These are phyloP conservation scores for Coprinopsis sp. DNA, from an alignment of 768 basidiomycete species.

Conservation along the genomic window DNA sequence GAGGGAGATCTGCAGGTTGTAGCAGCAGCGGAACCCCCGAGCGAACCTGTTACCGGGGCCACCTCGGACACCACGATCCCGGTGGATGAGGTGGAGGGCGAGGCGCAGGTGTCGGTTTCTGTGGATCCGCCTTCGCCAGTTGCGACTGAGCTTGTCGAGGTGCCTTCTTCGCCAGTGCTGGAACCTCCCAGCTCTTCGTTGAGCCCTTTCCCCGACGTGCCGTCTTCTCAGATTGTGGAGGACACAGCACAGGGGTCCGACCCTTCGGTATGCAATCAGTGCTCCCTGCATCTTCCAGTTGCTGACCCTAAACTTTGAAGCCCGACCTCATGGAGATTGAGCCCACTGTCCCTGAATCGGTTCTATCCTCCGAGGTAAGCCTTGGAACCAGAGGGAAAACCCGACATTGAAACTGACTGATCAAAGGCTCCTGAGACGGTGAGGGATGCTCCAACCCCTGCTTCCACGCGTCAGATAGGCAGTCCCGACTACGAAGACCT, in stretches of 20 bases:
- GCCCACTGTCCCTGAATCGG: too few species aligned
- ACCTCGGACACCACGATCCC: background rate
- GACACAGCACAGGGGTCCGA: too few species aligned
- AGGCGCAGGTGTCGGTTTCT: background rate
- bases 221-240: conserved; percentile 9
- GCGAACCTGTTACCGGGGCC: too few species aligned
- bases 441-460: background rate
- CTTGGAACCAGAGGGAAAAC: too few species aligned
- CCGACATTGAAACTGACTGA: too few species aligned
- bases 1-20: background rate
- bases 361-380: too few species aligned
- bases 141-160: conserved; percentile 10
- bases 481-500: conserved; percentile 1
- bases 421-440: too few species aligned
- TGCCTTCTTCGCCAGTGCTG: conserved; percentile 17
- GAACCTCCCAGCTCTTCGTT: conserved; percentile 24
- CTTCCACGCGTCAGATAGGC: background rate
- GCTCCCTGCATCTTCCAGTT: too few species aligned
- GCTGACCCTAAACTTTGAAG: too few species aligned
- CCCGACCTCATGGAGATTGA: too few species aligned
- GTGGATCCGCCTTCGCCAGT: conserved; percentile 18
- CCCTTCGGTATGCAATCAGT: too few species aligned
- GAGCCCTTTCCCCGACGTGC: background rate
- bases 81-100: background rate
- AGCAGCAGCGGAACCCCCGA: background rate